Base-by-base conservation (phyloP, 768 basidiomycete species). In the Leucosporidium creatinivorum region DNA sequence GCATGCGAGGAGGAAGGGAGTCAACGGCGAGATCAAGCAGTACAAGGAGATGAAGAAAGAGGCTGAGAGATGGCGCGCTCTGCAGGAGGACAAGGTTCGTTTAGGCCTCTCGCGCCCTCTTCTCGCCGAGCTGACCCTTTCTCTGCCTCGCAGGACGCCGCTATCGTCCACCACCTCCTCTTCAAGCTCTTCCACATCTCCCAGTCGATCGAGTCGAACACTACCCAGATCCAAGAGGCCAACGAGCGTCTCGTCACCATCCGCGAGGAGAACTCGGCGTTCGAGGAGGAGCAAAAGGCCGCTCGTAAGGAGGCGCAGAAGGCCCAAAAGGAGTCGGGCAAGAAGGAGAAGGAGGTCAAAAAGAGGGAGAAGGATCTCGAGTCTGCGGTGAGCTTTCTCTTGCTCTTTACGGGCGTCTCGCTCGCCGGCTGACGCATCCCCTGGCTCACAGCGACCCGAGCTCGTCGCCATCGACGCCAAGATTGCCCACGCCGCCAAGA, bases 31-130 rank as follows among this genome's bases (percentile, higher is more conserved):
- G 78, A 93, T 96, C 72, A 93, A 90, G 78, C 92, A 94, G 75
- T 98, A 93, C 80, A 92, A 91, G 80, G 93, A 97, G 76, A 96
- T 98, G 80, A 92, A 93, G 78, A 85, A 84, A 7, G 94, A 98
- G 76, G 91, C 93, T 6, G 89, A 91, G 72, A 82, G 88, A 52
- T 97, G 93, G 73, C 88, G 93, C 77, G 81, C 81, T 12, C 80
- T 98, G 19, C 84, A 85, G 73, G 81, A 87, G 62, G 86, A 93
- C 73, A 81, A 83, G 77, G 91, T 91, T 51, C 39, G 86, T 80
- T 6, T 8, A 63, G 19, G n/a, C 60, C 61, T 65, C 25, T 25
- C 30, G 15, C 33, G 7, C 19, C 25, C 50, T 10, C 36, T 15
- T 48, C 44, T 36, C 19, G 18, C 36, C 25, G 39, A 13, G 31